Evolutionary conservation across 768 basidiomycete genomes (phyloP), one percentile per base, ranked within the genome.

Genomic region (Boletus coccyginus): DNA sequence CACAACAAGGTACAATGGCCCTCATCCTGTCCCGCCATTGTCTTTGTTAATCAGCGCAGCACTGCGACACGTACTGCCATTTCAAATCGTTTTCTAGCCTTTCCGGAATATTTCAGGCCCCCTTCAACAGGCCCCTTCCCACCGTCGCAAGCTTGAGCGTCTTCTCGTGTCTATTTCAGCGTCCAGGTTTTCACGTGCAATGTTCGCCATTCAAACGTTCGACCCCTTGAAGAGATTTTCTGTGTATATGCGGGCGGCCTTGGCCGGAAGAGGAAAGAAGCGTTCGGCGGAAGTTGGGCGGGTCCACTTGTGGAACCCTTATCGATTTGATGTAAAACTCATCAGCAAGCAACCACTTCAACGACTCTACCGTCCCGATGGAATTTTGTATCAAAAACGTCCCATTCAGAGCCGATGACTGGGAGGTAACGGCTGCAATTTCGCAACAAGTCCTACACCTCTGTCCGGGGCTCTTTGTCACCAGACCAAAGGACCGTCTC

Each of bases 371-470:
- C 17, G 16, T 58, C 44, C 16, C 32, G 4, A 78, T 79, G 78
- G 77, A 78, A 40, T 64, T 79, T 45, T 59, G 62, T 21, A 63
- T 79, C 29, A 63, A 55, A 10, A 65, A 68, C 32, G 53, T 80
- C 10, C 49, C 63, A 14, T 70, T 61, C 54, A 72, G 75, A 16
- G 79, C 77, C 2, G 80, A 77, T 53, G 63, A 77, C 43, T 87
- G 80, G 76, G 79, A 81, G 35, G 75, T 90, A 17, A 85, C 80
- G 21, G 77, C 82, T 38, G 74, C 70, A 7, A 75, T 92, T 45
- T 82, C 82, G 1, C 52, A 3, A 5, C 66, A 61, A 6, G 74
- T 86, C 36, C 70, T 92, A 1, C 90, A 91, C 59, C 47, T 50
- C 43, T 65, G 59, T 33, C 68, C 72, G 1, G 70, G 70, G 5